Evolutionary conservation across 1,284 basidiomycete genomes (phyloP).

Genomic region (Sanghuangporus baumii): DNA sequence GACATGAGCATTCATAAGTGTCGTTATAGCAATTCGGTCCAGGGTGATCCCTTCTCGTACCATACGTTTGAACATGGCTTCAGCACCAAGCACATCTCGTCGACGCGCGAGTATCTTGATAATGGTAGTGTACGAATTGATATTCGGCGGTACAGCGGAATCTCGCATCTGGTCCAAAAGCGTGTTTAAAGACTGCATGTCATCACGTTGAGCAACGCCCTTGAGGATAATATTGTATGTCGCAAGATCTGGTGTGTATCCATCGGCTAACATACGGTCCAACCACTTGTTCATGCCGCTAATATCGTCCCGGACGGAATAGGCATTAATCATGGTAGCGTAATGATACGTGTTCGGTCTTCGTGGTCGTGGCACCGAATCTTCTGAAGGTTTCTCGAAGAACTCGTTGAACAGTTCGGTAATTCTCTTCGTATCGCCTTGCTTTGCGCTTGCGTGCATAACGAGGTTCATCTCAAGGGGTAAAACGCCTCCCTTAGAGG

Average conservation of each 20-base stretch:
- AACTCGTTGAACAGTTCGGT: conserved; percentile 47
- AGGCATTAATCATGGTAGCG: conserved; percentile 51
- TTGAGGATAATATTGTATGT: conserved; percentile 61
- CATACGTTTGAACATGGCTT: conserved; percentile 62
- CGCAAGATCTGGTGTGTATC: conserved; percentile 45
- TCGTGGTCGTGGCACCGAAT: conserved; percentile 23
- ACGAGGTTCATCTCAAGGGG: conserved; percentile 36
- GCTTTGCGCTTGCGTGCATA: conserved; percentile 49
- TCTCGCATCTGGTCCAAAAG: conserved; percentile 63
- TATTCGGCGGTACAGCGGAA: conserved; percentile 43
- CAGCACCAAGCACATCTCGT: conserved; percentile 64
- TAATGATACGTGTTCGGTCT: conserved; percentile 46
- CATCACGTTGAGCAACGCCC: conserved; percentile 51
- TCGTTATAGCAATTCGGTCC: conserved; percentile 58
- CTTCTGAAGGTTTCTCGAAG: conserved; percentile 30
- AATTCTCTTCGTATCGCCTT: conserved; percentile 38
- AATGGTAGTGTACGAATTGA: conserved; percentile 62
- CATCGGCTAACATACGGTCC: conserved; percentile 42
- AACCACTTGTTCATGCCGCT: conserved; percentile 55
- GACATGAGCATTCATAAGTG: conserved; percentile 82
- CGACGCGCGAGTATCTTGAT: conserved; percentile 64
- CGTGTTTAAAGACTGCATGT: conserved; percentile 48
- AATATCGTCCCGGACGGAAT: conserved; percentile 45
- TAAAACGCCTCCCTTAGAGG: conserved; percentile 26
- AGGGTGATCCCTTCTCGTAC: conserved; percentile 56